These are phyloP conservation scores for Podospora anserina DNA, from an alignment of 495 filamentous ascomycete species.

Conservation along the genomic window DNA sequence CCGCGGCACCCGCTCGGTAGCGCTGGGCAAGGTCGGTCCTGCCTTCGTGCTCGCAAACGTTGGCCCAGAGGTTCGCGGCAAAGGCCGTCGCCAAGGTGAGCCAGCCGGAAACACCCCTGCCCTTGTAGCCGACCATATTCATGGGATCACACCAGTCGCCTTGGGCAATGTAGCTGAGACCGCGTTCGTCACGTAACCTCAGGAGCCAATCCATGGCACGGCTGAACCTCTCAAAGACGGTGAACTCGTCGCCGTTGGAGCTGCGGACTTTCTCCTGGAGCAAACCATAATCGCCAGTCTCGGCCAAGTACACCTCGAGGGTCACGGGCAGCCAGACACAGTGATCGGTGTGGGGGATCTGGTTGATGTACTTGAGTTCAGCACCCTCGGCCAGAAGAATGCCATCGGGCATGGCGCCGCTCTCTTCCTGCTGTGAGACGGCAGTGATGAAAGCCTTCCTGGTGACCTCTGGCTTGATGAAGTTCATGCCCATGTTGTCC, in stretches of 20 bases:
- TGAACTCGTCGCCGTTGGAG: slow-evolving; percentile 42
- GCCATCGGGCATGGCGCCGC: slow-evolving; percentile 56
- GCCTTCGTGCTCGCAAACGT: slow-evolving; percentile 48
- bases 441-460: slow-evolving; percentile 48
- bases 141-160: slow-evolving; percentile 60
- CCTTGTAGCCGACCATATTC: slow-evolving; percentile 59
- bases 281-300: slow-evolving; percentile 52
- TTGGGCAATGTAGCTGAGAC: slow-evolving; percentile 55
- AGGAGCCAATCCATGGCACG: slow-evolving; percentile 55
- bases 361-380: slow-evolving; percentile 59
- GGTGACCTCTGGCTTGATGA: slow-evolving; percentile 50
- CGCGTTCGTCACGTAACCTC: slow-evolving; percentile 47
- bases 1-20: slow-evolving; percentile 45
- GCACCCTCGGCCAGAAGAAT: slow-evolving; percentile 53
- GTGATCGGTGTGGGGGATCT: slow-evolving; percentile 56
- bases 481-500: slow-evolving; percentile 61
- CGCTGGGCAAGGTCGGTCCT: slow-evolving; percentile 36
- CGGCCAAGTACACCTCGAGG: slow-evolving; percentile 51
- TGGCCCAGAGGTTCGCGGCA: slow-evolving; percentile 50
- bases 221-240: slow-evolving; percentile 53
- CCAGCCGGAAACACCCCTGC: slow-evolving; percentile 55
- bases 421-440: slow-evolving; percentile 50
- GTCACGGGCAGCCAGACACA: slow-evolving; percentile 56
- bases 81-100: slow-evolving; percentile 53
- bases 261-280: slow-evolving; percentile 44